Percentiles rank a stretch among this genome's conserved stretches.
These are phyloP conservation scores for Ziziphus jujuba DNA, from an alignment of 306 rosid genomes.

Conservation along the genomic window DNA sequence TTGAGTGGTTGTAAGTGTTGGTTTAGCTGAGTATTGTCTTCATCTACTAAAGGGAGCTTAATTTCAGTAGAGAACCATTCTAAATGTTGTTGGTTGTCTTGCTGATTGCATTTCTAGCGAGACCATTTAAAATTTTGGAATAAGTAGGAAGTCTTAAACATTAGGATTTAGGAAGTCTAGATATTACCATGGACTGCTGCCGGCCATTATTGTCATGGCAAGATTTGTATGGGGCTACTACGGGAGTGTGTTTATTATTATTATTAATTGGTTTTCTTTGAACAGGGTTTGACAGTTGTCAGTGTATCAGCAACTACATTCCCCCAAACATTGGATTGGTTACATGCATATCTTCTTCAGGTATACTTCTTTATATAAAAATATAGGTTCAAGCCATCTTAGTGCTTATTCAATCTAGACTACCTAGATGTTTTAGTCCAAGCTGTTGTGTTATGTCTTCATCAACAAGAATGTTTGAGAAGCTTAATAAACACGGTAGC, in stretches of 20 bases:
- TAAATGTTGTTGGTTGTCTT: no score
- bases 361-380: conserved; percentile 28
- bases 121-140: no score
- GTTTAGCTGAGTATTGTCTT: not conserved
- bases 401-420: not conserved
- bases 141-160: no score
- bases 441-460: not conserved
- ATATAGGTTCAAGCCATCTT: not conserved
- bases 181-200: no score
- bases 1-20: not conserved
- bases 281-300: conserved; percentile 84
- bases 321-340: conserved; percentile 92
- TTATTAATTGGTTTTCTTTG: conserved; percentile 13
- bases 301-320: conserved; percentile 86
- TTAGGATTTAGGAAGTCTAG: no score
- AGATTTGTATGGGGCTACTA: not conserved
- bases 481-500: not conserved
- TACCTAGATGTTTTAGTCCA: not conserved
- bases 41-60: no score
- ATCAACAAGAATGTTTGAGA: not conserved
- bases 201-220: not conserved
- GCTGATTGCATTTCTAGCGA: no score
- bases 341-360: conserved; percentile 88
- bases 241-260: conserved; percentile 1
- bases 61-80: no score